phyloP scores from a whole-genome alignment of 306 rosid species.

The Vigna trinervia region DNA sequence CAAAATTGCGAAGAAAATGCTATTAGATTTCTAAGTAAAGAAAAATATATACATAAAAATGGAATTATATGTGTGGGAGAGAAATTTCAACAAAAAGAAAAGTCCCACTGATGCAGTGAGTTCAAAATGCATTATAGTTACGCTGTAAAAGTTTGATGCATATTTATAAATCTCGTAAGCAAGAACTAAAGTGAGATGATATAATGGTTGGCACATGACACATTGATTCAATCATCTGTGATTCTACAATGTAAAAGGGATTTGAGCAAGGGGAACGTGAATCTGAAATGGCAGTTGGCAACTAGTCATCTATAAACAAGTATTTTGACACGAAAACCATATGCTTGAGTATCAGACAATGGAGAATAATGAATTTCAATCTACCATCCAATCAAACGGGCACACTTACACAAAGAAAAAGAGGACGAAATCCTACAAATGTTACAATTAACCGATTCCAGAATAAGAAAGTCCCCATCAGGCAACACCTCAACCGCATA shows the following conservation, averaged over 20 bases:
- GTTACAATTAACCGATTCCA: slow-evolving; percentile 84
- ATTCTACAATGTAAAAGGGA: not conserved
- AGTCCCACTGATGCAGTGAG: not conserved
- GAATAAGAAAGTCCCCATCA: slow-evolving; percentile 82
- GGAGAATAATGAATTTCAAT: not conserved
- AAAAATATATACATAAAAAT: slow-evolving; percentile 18
- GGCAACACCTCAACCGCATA: slow-evolving; percentile 78
- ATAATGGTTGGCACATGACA: slow-evolving; percentile 2
- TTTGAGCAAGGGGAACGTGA: not conserved
- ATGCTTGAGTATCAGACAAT: slow-evolving; percentile 12
- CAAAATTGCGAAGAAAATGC: slow-evolving; percentile 43
- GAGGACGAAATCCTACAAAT: slow-evolving; percentile 80
- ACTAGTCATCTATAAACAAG: not conserved
- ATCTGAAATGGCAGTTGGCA: not conserved
- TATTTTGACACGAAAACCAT: not conserved
- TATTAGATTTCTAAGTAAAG: slow-evolving; percentile 14
- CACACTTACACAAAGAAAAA: slow-evolving; percentile 82
- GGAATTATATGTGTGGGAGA: not conserved
- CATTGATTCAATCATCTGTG: slow-evolving; percentile 20
- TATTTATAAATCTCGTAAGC: slow-evolving; percentile 17
- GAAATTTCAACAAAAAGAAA: slow-evolving; percentile 6
- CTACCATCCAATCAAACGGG: not conserved
- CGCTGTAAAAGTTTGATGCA: not conserved
- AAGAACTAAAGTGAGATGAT: slow-evolving; percentile 20
- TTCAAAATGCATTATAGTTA: slow-evolving; percentile 28